Evolutionary conservation across 2,329 filamentous ascomycete genomes (phyloP), one percentile per base, ranked within the genome.

Genomic region (Colletotrichum eleusines): DNA sequence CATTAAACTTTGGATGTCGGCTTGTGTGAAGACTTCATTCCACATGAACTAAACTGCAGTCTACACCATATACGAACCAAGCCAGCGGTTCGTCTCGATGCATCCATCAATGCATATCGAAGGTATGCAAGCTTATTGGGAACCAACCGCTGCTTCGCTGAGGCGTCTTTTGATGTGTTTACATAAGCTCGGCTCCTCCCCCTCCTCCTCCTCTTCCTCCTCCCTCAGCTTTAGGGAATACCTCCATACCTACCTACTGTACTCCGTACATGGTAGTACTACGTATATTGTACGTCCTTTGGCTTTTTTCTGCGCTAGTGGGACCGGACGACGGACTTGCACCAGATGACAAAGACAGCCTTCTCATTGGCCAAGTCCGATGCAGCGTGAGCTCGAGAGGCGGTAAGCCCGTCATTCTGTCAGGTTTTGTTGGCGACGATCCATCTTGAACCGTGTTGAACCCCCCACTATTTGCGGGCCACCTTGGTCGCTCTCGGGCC

Each of bases 1-100:
- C 44, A 46, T 44, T 53, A 58, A 4, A 67, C 68, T 59, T 71
- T 23, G 28, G 68, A 46, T 58, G 63, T 54, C 23, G 68, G 44
- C 12, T 40, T 12, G 9, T 31, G n/a, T 46, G 38, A 40, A 38
- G 35, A 71, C 14, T 2, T 63, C 51, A 67, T 71, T 44, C 8
- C 42, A 44, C 42, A 44, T 20, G 12, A 42, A 6, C 5, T 7
- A 7, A 18, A 7, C 40, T 20, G 8, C 40, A 42, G 40, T 42
- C 40, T 57, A 14, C 26, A 42, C 35, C 67, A 62, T 33, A 58
- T 67, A 50, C 60, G 63, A 26, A 51, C 31, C 44, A 53, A 31
- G n/a, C 44, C 33, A 48, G 46, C 57, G n/a, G 68, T 67, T 67
- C 63, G 38, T 71, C 68, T 70, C 63, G 68, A 71, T 53, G 59